Evolutionary conservation across 1,284 basidiomycete genomes (phyloP).

Genomic region (Pholiota adiposa): DNA sequence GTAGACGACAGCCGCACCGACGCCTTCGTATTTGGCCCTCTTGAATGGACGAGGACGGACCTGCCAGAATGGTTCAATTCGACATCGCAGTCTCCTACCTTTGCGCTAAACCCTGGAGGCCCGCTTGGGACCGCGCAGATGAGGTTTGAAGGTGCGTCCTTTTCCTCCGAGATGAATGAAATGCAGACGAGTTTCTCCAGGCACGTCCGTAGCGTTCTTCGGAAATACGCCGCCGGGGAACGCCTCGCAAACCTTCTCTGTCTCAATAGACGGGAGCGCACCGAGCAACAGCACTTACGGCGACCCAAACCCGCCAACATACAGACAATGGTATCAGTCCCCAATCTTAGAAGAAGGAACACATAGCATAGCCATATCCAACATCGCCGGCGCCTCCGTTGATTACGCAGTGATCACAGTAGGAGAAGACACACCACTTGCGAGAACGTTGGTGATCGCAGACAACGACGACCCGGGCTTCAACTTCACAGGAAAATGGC

Average conservation of each 20-base stretch:
- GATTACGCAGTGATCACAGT: slow-evolving; percentile 25
- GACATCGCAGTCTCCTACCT: slow-evolving; percentile 15
- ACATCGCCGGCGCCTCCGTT: slow-evolving; percentile 20
- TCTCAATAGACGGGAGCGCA: slow-evolving; percentile 22
- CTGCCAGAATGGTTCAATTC: slow-evolving; percentile 24
- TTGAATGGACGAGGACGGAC: slow-evolving; percentile 16
- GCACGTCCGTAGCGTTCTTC: slow-evolving; percentile 25
- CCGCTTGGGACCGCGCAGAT: slow-evolving; percentile 15
- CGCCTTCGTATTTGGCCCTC: slow-evolving; percentile 16
- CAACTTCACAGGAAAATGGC: slow-evolving; percentile 18
- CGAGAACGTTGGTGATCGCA: slow-evolving; percentile 19
- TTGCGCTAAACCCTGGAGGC: slow-evolving; percentile 12
- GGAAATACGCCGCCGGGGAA: slow-evolving; percentile 22
- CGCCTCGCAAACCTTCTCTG: slow-evolving; percentile 17
- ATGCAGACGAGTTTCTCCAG: slow-evolving; percentile 3
- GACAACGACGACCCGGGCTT: slow-evolving; percentile 23
- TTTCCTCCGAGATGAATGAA: neutral
- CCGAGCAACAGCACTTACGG: slow-evolving; percentile 19
- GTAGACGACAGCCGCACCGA: slow-evolving; percentile 22
- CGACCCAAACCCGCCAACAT: slow-evolving; percentile 26
- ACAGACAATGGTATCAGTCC: slow-evolving; percentile 29
- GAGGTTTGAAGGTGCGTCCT: slow-evolving; percentile 21
- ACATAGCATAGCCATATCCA: slow-evolving; percentile 21
- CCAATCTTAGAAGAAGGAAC: slow-evolving; percentile 23
- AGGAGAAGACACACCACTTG: slow-evolving; percentile 17